Evolutionary conservation across 1,284 basidiomycete genomes (phyloP), one percentile per base, ranked within the genome.

Genomic region (Ceratobasidium sp.): DNA sequence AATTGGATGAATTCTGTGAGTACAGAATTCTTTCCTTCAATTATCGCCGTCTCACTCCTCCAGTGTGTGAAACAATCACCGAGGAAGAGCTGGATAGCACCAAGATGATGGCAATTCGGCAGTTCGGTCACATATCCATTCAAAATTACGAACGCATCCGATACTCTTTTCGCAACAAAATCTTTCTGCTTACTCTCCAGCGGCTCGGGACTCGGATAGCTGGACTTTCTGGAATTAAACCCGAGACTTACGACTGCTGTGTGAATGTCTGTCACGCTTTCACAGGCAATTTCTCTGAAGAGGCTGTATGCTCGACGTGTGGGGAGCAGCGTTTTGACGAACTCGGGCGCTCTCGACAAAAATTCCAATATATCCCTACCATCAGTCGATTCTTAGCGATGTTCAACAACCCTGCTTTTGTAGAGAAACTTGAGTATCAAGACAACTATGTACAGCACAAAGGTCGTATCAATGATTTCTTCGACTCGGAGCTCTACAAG

Each of bases 391-490:
- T 39, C 36, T 14, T 39, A 5, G 5, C 36, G 6, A 39, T 39
- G 36, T 39, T 39, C 36, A 39, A 41, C 2, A 62, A 46, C 28
- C 45, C 48, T 77, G 75, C 64, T 4, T 64, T 71, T 72, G 84
- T 39, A 5, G 36, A 39, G 14, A 39, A 39, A 14, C 36, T 39
- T 6, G 36, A 5, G 6, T 39, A 39, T 39, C 36, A 14, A 39
- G 6, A 39, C 36, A 39, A 39, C 14, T 39, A 39, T 14, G 6
- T 14, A 6, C 36, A 39, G 36, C 36, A 39, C 14, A 14, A 39
- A 14, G 36, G 36, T 5, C 36, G 36, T 14, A 5, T 39, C 36
- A 14, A 39, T 14, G 36, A 39, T 14, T 39, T 39, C 14, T 39
- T 39, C 36, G 36, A 39, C 14, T 39, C 36, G 14, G 6, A 39